These are phyloP conservation scores for Coemansia sp. DNA, from an alignment of 192 early-diverging fungal species.

Conservation along the genomic window DNA sequence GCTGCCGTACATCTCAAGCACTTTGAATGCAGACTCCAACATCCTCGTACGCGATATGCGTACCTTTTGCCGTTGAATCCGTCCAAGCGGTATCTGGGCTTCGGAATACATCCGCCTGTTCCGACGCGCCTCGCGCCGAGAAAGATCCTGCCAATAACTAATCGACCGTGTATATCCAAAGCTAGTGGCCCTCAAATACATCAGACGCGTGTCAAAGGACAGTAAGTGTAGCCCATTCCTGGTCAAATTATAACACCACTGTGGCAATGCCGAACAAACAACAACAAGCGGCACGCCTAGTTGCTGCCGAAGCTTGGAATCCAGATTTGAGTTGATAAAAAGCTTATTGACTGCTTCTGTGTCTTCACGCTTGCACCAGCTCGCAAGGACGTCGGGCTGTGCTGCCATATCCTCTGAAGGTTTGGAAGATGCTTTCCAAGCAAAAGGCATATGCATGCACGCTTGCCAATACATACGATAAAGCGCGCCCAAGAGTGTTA, in stretches of 20 bases:
- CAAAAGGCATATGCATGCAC: neutral
- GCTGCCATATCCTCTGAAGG: neutral
- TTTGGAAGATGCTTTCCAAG: neutral
- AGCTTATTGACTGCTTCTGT: neutral
- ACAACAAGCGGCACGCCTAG: slow-evolving; percentile 88
- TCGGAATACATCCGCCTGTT: slow-evolving; percentile 7
- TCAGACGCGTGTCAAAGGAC: slow-evolving; percentile 76
- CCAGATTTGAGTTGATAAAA: slow-evolving; percentile 80
- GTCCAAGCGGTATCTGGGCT: slow-evolving; percentile 57
- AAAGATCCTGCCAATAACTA: slow-evolving; percentile 60
- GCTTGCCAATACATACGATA: slow-evolving; percentile 7
- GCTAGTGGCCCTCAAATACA: slow-evolving; percentile 77
- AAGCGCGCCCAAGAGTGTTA: slow-evolving; percentile 13
- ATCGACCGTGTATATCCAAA: slow-evolving; percentile 88
- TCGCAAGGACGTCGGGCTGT: neutral
- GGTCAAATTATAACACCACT: slow-evolving; percentile 71
- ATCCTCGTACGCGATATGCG: slow-evolving; percentile 75
- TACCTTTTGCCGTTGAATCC: slow-evolving; percentile 87
- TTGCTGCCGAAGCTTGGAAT: slow-evolving; percentile 84
- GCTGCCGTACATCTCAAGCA: slow-evolving; percentile 80
- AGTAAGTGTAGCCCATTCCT: slow-evolving; percentile 73
- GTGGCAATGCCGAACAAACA: slow-evolving; percentile 74
- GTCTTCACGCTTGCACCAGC: neutral
- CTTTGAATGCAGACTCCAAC: slow-evolving; percentile 79
- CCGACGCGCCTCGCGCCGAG: slow-evolving; percentile 27